Percentiles rank a stretch among this genome's conserved stretches.
Evolutionary conservation across 2,329 filamentous ascomycete species (phyloP).

Genomic region (Amauroascus niger): DNA sequence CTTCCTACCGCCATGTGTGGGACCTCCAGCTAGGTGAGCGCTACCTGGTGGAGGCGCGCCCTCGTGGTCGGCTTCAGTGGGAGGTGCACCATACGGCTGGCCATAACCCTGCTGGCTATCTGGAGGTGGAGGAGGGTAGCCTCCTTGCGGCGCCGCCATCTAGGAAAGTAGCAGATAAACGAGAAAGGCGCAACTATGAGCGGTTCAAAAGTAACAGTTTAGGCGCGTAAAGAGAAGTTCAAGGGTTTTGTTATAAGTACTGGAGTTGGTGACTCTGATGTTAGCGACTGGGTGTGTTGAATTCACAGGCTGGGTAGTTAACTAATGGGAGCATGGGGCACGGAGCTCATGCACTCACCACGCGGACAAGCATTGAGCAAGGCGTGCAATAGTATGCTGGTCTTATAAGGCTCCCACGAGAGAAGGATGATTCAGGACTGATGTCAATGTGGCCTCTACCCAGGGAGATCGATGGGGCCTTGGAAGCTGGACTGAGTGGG

Average conservation of each 20-base stretch:
- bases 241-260: neutral
- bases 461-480: neutral
- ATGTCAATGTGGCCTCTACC: conserved; percentile 6
- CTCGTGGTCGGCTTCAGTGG: conserved; percentile 16
- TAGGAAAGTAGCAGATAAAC: conserved; percentile 12
- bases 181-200: neutral
- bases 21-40: conserved; percentile 15
- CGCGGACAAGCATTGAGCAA: conserved; percentile 2
- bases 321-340: neutral
- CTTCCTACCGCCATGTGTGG: conserved; percentile 46
- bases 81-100: conserved; percentile 33
- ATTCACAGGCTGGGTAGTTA: neutral
- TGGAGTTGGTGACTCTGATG: neutral
- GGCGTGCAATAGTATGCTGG: neutral
- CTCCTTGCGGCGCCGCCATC: conserved; percentile 46
- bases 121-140: conserved; percentile 38
- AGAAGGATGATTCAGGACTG: neutral
- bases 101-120: conserved; percentile 40
- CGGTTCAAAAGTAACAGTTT: neutral
- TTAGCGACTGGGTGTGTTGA: conserved; percentile 3
- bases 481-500: conserved; percentile 1
- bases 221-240: neutral
- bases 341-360: conserved; percentile 6
- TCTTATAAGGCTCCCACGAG: neutral
- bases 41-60: conserved; percentile 6